A percentile compares a stretch with the other conserved stretches of the same genome.
These are phyloP conservation scores for Lodderomyces theae DNA, from an alignment of 1,139 yeast genomes.

Conservation along the genomic window DNA sequence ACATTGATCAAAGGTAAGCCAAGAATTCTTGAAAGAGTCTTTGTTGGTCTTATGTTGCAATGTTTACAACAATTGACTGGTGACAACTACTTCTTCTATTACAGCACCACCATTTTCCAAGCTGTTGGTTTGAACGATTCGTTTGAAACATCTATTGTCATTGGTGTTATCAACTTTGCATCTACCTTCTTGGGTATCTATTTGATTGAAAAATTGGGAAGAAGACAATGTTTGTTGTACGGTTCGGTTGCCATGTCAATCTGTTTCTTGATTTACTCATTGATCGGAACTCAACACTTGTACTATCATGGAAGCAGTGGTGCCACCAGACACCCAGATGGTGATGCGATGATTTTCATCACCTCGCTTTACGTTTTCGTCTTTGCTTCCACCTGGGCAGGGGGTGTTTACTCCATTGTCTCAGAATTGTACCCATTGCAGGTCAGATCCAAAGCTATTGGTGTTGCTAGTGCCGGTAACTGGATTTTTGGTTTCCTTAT, in stretches of 20 bases:
- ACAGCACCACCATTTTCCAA: conserved; percentile 72
- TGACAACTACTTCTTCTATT: conserved; percentile 78
- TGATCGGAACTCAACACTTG: conserved; percentile 57
- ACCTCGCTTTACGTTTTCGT: conserved; percentile 77
- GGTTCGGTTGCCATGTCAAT: conserved; percentile 49
- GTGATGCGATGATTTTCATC: conserved; percentile 73
- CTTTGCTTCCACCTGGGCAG: conserved; percentile 89
- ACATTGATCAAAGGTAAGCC: conserved; percentile 68
- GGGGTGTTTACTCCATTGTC: conserved; percentile 73
- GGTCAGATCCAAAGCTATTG: conserved; percentile 77
- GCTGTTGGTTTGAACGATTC: conserved; percentile 81
- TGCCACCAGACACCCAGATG: conserved; percentile 45
- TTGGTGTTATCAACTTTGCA: conserved; percentile 76
- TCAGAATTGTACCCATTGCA: conserved; percentile 80
- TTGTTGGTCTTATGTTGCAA: conserved; percentile 64
- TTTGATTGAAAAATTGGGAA: conserved; percentile 67
- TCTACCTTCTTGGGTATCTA: conserved; percentile 69
- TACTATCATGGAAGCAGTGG: conserved; percentile 52
- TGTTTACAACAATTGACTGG: conserved; percentile 78
- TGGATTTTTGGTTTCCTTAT: conserved; percentile 80
- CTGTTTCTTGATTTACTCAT: conserved; percentile 60
- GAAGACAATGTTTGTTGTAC: conserved; percentile 60
- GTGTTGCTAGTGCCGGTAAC: conserved; percentile 70
- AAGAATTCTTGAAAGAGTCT: conserved; percentile 59
- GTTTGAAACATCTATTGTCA: conserved; percentile 70